Percentiles rank a stretch among this genome's conserved stretches.
Evolutionary conservation across 192 early-diverging fungal species (phyloP).

Genomic region (Chytriomyces sp.): DNA sequence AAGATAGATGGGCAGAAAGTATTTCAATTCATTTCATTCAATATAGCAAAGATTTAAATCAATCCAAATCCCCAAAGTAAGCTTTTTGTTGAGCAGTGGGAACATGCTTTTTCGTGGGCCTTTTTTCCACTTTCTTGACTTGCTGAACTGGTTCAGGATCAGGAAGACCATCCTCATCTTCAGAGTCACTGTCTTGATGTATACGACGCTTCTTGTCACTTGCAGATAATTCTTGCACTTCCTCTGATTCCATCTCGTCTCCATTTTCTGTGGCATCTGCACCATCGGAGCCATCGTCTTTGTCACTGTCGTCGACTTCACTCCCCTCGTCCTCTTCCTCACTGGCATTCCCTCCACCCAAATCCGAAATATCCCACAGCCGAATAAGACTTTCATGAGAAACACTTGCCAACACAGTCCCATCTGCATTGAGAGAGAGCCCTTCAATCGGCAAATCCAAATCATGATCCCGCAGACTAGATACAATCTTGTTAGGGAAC

Average conservation of each 20-base stretch:
- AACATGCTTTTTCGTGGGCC: conserved; percentile 11
- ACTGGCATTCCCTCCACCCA: conserved; percentile 52
- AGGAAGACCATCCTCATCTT: conserved; percentile 17
- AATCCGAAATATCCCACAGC: conserved; percentile 74
- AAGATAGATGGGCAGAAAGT: too few species aligned
- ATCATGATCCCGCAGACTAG: conserved; percentile 85
- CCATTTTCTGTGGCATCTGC: conserved; percentile 3
- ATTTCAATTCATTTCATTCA: too few species aligned
- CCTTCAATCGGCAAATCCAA: conserved; percentile 84
- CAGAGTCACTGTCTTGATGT: too few species aligned
- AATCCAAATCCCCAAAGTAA: conserved; percentile 45
- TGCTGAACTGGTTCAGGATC: neutral
- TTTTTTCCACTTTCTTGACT: conserved; percentile 3
- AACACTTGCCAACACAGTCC: conserved; percentile 75
- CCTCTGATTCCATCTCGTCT: conserved; percentile 2
- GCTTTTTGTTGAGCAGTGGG: conserved; percentile 28
- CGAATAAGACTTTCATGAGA: conserved; percentile 85
- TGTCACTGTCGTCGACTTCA: conserved; percentile 78
- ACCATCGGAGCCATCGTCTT: conserved; percentile 69
- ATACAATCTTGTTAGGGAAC: conserved; percentile 90
- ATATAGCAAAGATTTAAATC: too few species aligned
- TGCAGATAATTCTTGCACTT: neutral
- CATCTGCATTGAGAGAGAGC: conserved; percentile 70
- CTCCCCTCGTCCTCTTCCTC: conserved; percentile 65
- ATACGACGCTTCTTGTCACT: too few species aligned